Evolutionary conservation across 2,329 filamentous ascomycete species (phyloP).

Genomic region (Verticillium alfalfae): DNA sequence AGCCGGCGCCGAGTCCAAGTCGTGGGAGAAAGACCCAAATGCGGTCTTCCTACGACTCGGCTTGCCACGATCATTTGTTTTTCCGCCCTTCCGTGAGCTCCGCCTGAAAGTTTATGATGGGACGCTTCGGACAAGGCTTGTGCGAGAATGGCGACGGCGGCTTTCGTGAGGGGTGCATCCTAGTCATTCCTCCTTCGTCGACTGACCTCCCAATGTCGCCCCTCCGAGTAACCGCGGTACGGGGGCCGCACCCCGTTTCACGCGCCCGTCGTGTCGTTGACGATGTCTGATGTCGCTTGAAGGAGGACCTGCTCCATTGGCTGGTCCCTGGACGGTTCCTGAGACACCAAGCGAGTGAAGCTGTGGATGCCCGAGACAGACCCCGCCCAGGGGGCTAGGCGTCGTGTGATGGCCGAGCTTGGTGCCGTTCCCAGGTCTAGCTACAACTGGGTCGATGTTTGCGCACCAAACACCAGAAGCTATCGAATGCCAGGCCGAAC

Average conservation of each 20-base stretch:
- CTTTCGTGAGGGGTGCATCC: neutral
- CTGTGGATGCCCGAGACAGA: neutral
- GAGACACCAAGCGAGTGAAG: neutral
- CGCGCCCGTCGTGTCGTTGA: neutral
- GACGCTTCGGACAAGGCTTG: neutral
- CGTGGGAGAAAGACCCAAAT: neutral
- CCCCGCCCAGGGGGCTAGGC: neutral
- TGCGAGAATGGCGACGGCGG: neutral
- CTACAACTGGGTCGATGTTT: neutral
- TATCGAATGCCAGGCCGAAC: neutral
- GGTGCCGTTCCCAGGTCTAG: neutral
- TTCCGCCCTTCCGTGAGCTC: neutral
- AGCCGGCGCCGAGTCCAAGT: neutral
- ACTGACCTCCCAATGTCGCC: too few relatives aligned
- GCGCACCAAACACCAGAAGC: neutral
- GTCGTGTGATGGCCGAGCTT: neutral
- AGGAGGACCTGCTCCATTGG: neutral
- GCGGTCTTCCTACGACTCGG: neutral
- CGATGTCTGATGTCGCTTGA: neutral
- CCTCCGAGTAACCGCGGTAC: neutral
- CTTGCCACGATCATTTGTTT: neutral
- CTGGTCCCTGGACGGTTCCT: neutral
- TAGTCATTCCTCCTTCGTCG: neutral
- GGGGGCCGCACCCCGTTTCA: neutral
- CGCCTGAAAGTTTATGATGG: neutral